Conservation (phyloP, 2,329 filamentous ascomycete genomes). For the Plenodomus biglobosus region DNA sequence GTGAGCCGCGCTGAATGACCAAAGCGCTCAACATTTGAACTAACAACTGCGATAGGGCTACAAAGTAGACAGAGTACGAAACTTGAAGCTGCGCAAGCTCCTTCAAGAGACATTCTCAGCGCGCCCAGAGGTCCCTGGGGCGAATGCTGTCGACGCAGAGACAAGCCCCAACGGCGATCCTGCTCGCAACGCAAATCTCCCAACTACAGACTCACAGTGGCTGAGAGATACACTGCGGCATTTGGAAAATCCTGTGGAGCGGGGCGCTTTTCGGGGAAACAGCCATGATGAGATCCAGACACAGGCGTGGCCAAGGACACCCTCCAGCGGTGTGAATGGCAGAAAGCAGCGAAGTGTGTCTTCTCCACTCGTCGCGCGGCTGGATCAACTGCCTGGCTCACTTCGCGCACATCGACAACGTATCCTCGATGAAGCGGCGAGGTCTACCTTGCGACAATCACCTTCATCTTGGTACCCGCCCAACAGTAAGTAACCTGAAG, state of each 20-base stretch:
- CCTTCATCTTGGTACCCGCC: background rate
- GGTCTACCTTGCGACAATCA: background rate
- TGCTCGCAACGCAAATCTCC: background rate
- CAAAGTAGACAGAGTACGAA: constrained; percentile 18
- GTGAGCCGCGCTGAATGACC: constrained; percentile 4
- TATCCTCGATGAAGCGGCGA: background rate
- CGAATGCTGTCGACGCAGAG: too few relatives aligned
- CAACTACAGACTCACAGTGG: background rate
- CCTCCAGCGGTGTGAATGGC: background rate
- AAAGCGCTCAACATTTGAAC: background rate
- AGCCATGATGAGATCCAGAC: background rate
- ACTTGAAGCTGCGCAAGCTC: constrained; percentile 16
- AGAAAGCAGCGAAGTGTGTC: background rate
- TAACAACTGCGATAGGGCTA: constrained; percentile 16
- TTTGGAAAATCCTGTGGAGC: background rate
- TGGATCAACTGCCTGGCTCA: constrained; percentile 1
- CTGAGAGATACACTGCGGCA: background rate
- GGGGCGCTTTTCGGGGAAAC: background rate
- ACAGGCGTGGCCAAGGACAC: background rate
- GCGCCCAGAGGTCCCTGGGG: constrained; percentile 10
- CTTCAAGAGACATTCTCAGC: constrained; percentile 8
- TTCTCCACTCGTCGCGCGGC: background rate
- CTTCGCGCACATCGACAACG: constrained; percentile 1
- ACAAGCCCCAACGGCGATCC: background rate
- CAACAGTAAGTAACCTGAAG: background rate